Conservation (phyloP, 140 eudicot genomes). For the Oenanthe javanica region DNA sequence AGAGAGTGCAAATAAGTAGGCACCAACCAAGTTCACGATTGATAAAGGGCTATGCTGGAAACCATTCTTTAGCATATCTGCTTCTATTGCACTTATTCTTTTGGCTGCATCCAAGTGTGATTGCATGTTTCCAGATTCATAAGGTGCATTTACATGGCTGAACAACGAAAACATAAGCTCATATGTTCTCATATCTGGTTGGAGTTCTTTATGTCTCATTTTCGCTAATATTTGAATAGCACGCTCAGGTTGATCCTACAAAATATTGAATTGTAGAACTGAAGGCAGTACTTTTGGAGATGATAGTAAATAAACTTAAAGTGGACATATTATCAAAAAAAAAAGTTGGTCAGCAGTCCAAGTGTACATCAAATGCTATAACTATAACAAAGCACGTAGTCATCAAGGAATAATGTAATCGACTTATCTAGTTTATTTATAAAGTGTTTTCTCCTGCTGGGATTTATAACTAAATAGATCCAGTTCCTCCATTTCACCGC, state of each 20-base stretch:
- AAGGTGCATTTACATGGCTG: slow-evolving; percentile 78
- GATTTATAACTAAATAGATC: not conserved
- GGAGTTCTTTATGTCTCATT: slow-evolving; percentile 52
- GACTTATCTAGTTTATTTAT: not conserved
- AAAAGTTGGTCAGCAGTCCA: not conserved
- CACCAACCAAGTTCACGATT: slow-evolving; percentile 54
- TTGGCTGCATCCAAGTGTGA: slow-evolving; percentile 62
- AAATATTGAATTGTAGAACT: not conserved
- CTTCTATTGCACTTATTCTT: slow-evolving; percentile 73
- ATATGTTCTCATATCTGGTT: slow-evolving; percentile 63
- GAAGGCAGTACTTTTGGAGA: not conserved
- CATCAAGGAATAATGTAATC: not conserved
- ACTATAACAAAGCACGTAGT: not conserved
- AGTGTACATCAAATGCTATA: not conserved
- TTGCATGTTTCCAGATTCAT: slow-evolving; percentile 53
- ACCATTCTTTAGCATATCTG: slow-evolving; percentile 74
- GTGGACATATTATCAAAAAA: not conserved
- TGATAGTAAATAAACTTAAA: not conserved
- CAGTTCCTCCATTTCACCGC: not conserved
- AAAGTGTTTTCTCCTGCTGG: not conserved
- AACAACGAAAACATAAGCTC: slow-evolving; percentile 79
- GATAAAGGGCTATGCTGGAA: slow-evolving; percentile 59
- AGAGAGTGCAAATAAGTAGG: not conserved
- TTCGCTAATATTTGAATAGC: slow-evolving; percentile 66
- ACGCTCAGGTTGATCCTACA: slow-evolving; percentile 81